These are phyloP conservation scores for Pseudogymnoascus pannorum DNA, from an alignment of 2,329 filamentous ascomycete genomes.

Conservation along the genomic window DNA sequence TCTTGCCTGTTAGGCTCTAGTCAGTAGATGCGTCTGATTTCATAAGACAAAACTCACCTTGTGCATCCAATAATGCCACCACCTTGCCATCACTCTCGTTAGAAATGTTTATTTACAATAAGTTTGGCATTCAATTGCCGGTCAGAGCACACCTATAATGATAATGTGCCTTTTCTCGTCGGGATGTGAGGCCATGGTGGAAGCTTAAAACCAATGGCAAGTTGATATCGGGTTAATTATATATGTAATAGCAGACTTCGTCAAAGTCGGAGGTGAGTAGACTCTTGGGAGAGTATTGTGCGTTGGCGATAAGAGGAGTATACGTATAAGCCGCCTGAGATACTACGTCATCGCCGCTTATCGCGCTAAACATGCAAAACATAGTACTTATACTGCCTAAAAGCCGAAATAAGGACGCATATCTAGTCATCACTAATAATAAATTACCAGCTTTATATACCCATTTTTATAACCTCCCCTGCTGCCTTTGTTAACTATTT, in stretches of 20 bases:
- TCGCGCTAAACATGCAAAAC: too few relatives aligned
- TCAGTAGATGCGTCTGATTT: not conserved
- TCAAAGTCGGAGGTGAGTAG: not conserved
- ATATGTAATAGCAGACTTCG: not conserved
- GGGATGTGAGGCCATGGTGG: not conserved
- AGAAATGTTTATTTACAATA: not conserved
- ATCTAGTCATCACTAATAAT: too few relatives aligned
- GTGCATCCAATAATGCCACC: slow-evolving; percentile 84
- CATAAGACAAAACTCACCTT: not conserved
- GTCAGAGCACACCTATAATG: slow-evolving; percentile 24
- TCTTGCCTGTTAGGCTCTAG: not conserved
- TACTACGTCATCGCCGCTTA: not conserved
- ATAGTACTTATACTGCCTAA: too few relatives aligned
- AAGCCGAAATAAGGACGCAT: too few relatives aligned
- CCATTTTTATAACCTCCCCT: too few relatives aligned
- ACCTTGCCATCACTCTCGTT: slow-evolving; percentile 30
- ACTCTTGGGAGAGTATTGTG: not conserved
- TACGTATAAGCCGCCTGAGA: not conserved
- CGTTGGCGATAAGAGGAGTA: not conserved
- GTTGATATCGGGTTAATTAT: not conserved
- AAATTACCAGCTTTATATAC: too few relatives aligned
- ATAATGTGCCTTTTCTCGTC: slow-evolving; percentile 24
- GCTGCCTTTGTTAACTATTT: too few relatives aligned
- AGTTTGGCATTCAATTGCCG: not conserved
- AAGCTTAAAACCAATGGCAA: not conserved